phyloP scores from a whole-genome alignment of 805 yeast species.

The Zygoascus bituminiphila region DNA sequence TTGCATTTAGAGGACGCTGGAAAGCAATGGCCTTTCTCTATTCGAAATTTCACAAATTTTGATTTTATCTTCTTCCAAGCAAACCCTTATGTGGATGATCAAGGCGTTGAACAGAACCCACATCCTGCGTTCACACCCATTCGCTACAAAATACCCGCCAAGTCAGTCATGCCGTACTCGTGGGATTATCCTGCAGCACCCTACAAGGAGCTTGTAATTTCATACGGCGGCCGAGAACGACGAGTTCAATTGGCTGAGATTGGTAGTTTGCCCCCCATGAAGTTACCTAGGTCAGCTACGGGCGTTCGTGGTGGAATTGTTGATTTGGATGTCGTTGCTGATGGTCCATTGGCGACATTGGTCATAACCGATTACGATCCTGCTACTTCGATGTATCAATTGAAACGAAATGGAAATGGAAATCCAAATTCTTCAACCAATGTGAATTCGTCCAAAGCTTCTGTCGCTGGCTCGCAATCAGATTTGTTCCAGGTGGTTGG shows the following conservation, averaged over 20 bases:
- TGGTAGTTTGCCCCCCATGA: slow-evolving; percentile 83
- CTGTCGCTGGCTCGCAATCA: slow-evolving; percentile 9
- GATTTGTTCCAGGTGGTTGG: slow-evolving; percentile 18
- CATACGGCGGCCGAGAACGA: slow-evolving; percentile 67
- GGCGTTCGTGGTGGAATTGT: slow-evolving; percentile 37
- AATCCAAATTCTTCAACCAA: slow-evolving; percentile 13
- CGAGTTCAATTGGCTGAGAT: slow-evolving; percentile 84
- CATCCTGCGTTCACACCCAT: slow-evolving; percentile 65
- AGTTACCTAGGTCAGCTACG: slow-evolving; percentile 44
- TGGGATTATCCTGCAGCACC: slow-evolving; percentile 95
- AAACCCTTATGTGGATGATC: slow-evolving; percentile 61
- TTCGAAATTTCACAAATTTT: slow-evolving; percentile 80
- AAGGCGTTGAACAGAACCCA: slow-evolving; percentile 47
- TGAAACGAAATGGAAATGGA: slow-evolving; percentile 21
- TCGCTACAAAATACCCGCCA: slow-evolving; percentile 73
- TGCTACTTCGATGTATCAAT: slow-evolving; percentile 63
- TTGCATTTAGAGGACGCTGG: slow-evolving; percentile 66
- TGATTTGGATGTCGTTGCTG: slow-evolving; percentile 88
- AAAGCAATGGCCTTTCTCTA: slow-evolving; percentile 84
- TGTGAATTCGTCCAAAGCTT: slow-evolving; percentile 15
- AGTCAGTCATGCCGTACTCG: slow-evolving; percentile 94
- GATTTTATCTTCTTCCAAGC: slow-evolving; percentile 83
- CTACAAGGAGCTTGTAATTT: slow-evolving; percentile 67
- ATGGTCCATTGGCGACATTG: slow-evolving; percentile 88
- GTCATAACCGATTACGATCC: slow-evolving; percentile 79